Evolutionary conservation across 345 rosid genomes (phyloP), one percentile per base, ranked within the genome.

Genomic region (sweet orange (Citrus sinensis)): DNA sequence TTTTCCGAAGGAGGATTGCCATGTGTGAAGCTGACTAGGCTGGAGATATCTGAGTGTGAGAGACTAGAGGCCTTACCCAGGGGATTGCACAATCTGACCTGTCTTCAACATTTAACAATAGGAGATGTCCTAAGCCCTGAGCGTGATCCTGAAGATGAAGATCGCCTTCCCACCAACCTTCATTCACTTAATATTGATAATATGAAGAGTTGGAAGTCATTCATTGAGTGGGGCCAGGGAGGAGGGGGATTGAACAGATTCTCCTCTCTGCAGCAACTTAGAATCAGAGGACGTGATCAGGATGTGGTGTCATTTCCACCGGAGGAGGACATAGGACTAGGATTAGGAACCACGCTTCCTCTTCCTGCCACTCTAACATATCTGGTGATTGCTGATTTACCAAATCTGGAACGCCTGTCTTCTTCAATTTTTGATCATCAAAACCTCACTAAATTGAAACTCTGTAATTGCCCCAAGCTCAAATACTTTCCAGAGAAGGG

Each of bases 171-270:
- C 10, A 22, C 37, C 22, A 80, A 71, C 35, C 24, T 80, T 25
- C 5, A n/a, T 20, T 22, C 27, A 1, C 76, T 76, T 19, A 7
- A 0, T 5, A 54, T 80, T 7, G 1, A 3, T 0, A 19, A 70
- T 22, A 19, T 30, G 4, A 37, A 51, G 4, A 61, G 46, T 16
- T 61, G 42, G 22, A 62, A 70, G 66, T 14, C 68, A 42, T 58
- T 83, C 22, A 46, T 78, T 2, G 54, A 51, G 6, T 80, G 83
- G 86, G 83, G 83, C 49, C 4, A 13, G 4, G 49, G 49, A 9
- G 49, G 49, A 40, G 49, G 86, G 86, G 86, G 86, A n/a, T 72
- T 83, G 66, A 24, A 77, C 62, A 77, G 60, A 42, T 77, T 83
- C 22, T 39, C 49, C 16, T 63, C 66, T 61, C 81, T 83, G 19